Evolutionary conservation across 805 yeast genomes (phyloP), one percentile per base, ranked within the genome.

Genomic region (Nematodospora valgi): DNA sequence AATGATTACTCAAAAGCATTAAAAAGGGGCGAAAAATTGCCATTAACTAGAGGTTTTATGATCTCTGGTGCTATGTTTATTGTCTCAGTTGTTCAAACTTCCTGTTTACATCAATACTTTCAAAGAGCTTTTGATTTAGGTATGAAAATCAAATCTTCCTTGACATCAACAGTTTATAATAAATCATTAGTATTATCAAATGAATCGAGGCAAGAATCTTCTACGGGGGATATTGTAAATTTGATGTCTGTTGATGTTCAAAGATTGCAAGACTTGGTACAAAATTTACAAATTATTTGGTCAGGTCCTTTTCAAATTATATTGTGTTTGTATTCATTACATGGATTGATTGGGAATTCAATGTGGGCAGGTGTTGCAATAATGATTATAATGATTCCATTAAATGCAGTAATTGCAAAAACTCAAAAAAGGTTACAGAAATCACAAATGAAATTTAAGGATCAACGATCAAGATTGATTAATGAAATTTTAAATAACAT

Each of bases 361-460:
- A 88, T 89, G 95, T 86, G 96, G 95, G 82, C 95, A 27, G 98
- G 98, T 57, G 94, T 91, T 10, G 59, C 74, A 21, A 78, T 91
- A 39, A 78, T 89, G 76, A 52, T 80, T 3, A 50, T 87, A 20
- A 79, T 87, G 75, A 78, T 88, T 45, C 96, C 96, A 4, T 51
- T 86, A 32, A 88, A 89, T 53, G 80, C 86, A 3, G 56, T 68
- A 15, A 66, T 89, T 45, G 83, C 88, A 42, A 72, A 74, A 48
- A 62, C 62, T 38, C 88, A 82, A 59, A 86, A 82, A 59, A 68
- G 58, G 8, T 67, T 87, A 42, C 96, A 89, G 60, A 85, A 83
- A 54, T 58, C 70, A 5, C 97, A 88, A 62, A 93, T 93, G 98
- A 75, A 74, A 45, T 76, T 76, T 52, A 91, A 93, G 58, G 99